Evolutionary conservation across 2,329 filamentous ascomycete genomes (phyloP), one percentile per base, ranked within the genome.

Genomic region (Hypomyces rosellus): DNA sequence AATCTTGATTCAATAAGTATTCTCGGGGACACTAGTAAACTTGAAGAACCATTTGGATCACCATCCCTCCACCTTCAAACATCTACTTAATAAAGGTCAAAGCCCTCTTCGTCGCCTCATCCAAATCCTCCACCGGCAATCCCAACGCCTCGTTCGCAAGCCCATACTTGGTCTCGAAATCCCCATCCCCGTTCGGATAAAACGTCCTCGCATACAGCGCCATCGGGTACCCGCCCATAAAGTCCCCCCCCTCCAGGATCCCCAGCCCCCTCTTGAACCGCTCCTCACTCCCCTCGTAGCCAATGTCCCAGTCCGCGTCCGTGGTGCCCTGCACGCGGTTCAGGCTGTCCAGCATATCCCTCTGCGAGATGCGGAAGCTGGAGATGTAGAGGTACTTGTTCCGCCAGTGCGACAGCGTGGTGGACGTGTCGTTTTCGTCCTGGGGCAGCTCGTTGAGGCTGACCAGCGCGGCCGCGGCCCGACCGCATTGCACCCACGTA

Each of bases 291-390:
- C 63, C 57, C 63, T 82, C 74, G 7, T 73, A 64, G 1, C 60
- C 69, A 49, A 88, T 73, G 2, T 61, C 72, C 84, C 84, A 88
- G 58, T 86, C 83, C 0, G 63, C 65, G 37, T 83, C 77, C 1
- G 67, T 76, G 0, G 76, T 80, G 0, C 75, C 75, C 0, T 78
- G 77, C 4, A 82, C 82, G 0, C 77, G 75, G 58, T 82, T 73
- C 12, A 84, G 65, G n/a, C 74, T 76, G 37, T 77, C 75, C 48
- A 88, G 73, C 70, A 88, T 86, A 9, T 88, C 83, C 11, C 73
- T 72, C 63, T 88, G 85, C 52, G 66, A 80, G 53, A 82, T 57
- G 11, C 68, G 62, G 66, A 85, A 87, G 53, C 77, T 82, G 7
- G 69, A 72, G 11, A 84, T 56, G 56, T 74, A 79, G 2, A 84